A percentile compares a stretch with the other conserved stretches of the same genome.
phyloP scores from a whole-genome alignment of 176 grass and related monocot genomes.

The Juncus inflexus region DNA sequence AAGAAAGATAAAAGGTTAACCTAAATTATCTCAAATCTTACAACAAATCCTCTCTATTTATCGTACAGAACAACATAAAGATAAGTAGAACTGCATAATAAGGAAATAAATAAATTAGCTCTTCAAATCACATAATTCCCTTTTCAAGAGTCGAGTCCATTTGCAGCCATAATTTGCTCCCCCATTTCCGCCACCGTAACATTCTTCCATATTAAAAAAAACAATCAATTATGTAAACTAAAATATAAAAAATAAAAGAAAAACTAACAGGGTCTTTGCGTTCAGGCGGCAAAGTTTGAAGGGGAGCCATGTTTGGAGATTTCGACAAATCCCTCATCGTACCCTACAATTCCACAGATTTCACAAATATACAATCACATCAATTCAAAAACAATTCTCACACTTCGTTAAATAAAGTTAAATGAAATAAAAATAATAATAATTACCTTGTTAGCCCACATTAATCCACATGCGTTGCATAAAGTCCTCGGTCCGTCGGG shows the following conservation, averaged over 20 bases:
- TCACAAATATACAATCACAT: background rate
- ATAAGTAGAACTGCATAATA: background rate
- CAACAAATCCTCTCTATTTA: background rate
- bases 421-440: conserved; percentile 15
- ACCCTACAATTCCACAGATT: conserved; percentile 44
- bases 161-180: conserved; percentile 10
- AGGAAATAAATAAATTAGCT: background rate
- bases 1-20: too few species aligned
- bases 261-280: conserved; percentile 64
- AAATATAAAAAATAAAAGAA: conserved; percentile 8
- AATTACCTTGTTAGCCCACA: conserved; percentile 99
- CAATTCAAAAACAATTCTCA: conserved; percentile 1
- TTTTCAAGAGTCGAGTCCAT: conserved; percentile 17
- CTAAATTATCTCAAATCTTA: conserved; percentile 3
- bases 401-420: conserved; percentile 15
- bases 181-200: conserved; percentile 18
- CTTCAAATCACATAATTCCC: background rate
- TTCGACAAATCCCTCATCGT: conserved; percentile 84
- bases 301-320: conserved; percentile 29
- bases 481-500: conserved; percentile 95
- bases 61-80: conserved; percentile 5
- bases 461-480: conserved; percentile 95
- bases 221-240: background rate
- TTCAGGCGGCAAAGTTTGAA: conserved; percentile 39
- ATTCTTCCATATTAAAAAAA: conserved; percentile 15